phyloP scores from a whole-genome alignment of 2,329 filamentous ascomycete species.

The Didymellaceae sp. region DNA sequence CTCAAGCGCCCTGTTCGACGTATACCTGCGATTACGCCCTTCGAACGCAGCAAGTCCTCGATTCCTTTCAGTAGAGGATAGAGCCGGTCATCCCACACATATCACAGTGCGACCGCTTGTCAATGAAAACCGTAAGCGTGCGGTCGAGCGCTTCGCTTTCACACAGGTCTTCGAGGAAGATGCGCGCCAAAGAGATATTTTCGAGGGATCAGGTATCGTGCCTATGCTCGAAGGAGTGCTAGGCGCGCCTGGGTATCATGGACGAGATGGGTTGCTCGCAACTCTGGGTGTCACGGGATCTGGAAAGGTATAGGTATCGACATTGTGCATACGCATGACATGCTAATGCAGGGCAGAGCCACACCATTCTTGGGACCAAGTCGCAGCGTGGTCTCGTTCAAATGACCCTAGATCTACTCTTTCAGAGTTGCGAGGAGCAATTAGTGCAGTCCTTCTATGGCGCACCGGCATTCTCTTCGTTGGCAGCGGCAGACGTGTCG shows the following conservation, averaged over 20 bases:
- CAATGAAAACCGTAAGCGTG: slow-evolving; percentile 80
- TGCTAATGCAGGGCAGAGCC: slow-evolving; percentile 67
- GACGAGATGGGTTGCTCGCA: slow-evolving; percentile 86
- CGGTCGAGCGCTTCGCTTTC: slow-evolving; percentile 92
- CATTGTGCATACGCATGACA: slow-evolving; percentile 3
- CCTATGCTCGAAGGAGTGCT: slow-evolving; percentile 82
- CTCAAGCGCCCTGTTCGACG: slow-evolving; percentile 75
- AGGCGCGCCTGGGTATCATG: slow-evolving; percentile 73
- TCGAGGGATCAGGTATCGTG: slow-evolving; percentile 77
- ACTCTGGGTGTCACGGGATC: slow-evolving; percentile 94
- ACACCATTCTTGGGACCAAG: slow-evolving; percentile 91
- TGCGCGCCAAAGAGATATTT: slow-evolving; percentile 83
- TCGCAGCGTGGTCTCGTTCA: slow-evolving; percentile 89
- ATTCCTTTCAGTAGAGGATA: slow-evolving; percentile 77
- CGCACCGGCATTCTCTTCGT: slow-evolving; percentile 71
- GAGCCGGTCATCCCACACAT: slow-evolving; percentile 52
- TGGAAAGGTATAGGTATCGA: slow-evolving; percentile 73
- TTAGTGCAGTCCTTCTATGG: slow-evolving; percentile 67
- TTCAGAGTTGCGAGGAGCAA: slow-evolving; percentile 76
- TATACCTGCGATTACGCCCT: slow-evolving; percentile 79
- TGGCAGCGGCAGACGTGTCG: slow-evolving; percentile 78
- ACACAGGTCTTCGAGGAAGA: slow-evolving; percentile 91
- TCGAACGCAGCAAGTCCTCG: slow-evolving; percentile 54
- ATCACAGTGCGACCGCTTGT: slow-evolving; percentile 69
- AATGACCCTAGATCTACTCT: slow-evolving; percentile 87